These are phyloP conservation scores for Tetraselmis striata DNA, from an alignment of 139 green algal genomes.

Conservation along the genomic window DNA sequence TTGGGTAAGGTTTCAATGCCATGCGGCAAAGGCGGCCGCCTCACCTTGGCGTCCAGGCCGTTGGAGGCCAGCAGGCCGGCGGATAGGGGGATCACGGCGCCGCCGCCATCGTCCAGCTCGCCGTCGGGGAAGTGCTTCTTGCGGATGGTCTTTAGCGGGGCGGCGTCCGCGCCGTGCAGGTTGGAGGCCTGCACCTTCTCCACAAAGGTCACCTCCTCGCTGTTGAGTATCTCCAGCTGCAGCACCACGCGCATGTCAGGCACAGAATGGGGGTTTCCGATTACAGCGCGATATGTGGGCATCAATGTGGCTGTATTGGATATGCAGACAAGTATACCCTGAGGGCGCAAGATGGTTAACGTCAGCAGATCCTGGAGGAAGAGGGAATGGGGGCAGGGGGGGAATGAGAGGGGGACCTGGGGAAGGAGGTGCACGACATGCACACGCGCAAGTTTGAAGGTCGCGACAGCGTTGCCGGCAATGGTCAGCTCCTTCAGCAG, in stretches of 20 bases:
- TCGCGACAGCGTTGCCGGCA: conserved; percentile 25
- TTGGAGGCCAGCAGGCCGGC: conserved; percentile 25
- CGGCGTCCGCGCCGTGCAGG: conserved; percentile 49
- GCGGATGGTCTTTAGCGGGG: conserved; percentile 38
- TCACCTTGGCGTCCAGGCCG: conserved; percentile 2
- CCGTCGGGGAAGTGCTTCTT: conserved; percentile 39
- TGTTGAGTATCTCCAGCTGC: conserved; percentile 42
- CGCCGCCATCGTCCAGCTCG: conserved; percentile 54
- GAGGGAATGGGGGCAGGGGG: no score
- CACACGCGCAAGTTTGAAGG: conserved; percentile 23
- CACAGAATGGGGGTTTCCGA: no score
- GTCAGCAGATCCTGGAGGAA: no score
- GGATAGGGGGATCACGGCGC: conserved; percentile 38
- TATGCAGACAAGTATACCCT: background rate
- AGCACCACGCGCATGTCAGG: background rate
- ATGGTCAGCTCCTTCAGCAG: conserved; percentile 30
- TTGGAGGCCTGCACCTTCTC: conserved; percentile 51
- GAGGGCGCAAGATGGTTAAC: no score
- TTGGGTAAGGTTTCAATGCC: no score
- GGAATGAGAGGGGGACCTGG: no score
- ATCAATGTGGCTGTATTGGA: background rate
- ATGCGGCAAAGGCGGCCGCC: no score
- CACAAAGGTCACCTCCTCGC: conserved; percentile 23
- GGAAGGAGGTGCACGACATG: conserved; percentile 42
- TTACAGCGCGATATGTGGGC: no score